Base-by-base conservation (phyloP, 208 protist genomes). In the Jaenimonas drosophilae region DNA sequence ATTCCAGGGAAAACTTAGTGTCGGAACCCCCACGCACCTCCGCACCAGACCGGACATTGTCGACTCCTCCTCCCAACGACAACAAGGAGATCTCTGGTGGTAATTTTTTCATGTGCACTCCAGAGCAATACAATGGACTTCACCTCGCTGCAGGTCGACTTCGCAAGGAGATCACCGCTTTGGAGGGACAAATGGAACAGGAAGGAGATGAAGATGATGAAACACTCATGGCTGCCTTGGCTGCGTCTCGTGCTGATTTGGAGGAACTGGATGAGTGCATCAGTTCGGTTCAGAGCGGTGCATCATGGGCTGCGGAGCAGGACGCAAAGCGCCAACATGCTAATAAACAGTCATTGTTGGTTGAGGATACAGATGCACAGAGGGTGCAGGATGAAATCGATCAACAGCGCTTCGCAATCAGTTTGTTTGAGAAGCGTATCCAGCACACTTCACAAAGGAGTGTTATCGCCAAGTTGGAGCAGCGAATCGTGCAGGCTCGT, bases 211-310 rank as follows among this genome's bases (percentile, higher is more conserved):
- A 94, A 59, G 78, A 94, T 51, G 85, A 94, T 43, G 81, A 88
- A 64, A 94, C 85, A n/a, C 68, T 94, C n/a, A 94, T 94, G 85
- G 65, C 80, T n/a, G 85, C 90, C 4, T 67, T 94, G n/a, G 85
- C 85, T 19, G 71, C 59, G 12, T 94, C 80, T 19, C 70, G 85
- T 2, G 58, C 85, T 0, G 85, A 94, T 47, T 61, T 94, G 5
- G 80, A 94, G 60, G 85, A 94, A 57, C 61, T 94, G 19, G 78
- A 94, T 34, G 80, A 86, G 11, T 94, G 79, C 54, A 87, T 94
- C 46, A 43, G 29, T 31, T 76, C 70, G 4, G 85, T 94, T 27
- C 80, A 83, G 54, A 44, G 54, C 9, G 70, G 73, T 45, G 76
- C 76, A 17, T 16, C 66, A 32, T 94, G 85, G 85, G 66, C 85